Evolutionary conservation across 148 eudicot genomes (phyloP), one percentile per base, ranked within the genome.

Genomic region (Rhododendron mucronatum): DNA sequence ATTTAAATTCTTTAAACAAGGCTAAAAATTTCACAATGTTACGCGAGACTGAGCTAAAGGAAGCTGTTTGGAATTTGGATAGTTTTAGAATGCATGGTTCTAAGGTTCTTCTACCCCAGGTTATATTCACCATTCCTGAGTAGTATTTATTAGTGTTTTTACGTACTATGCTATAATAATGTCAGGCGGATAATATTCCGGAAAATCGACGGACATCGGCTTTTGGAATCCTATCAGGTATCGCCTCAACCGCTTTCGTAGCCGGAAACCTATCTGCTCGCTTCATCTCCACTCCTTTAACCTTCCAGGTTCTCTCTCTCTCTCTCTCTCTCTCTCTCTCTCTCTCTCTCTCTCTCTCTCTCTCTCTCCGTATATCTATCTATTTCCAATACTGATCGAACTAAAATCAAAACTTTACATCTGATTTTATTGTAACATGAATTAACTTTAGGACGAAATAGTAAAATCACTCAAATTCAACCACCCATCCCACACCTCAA

Each of bases 181-280:
- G 48, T 69, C 92, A 92, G 95, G 95, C 95, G 53, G 95, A 93
- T 78, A 87, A 89, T 33, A 87, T 90, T 9, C 82, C 90, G 11
- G 91, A 87, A 86, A 84, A 53, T 15, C 45, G 84, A 80, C 85
- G 95, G 61, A 92, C 91, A 0, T 84, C 91, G 39, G 91, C 89
- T n/a, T 93, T 93, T 11, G 95, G 91, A 44, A 86, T 91, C 37
- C 82, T 93, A 10, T 85, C 95, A 0, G 95, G 95, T 35, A 85
- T 93, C 59, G 41, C 83, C 48, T 91, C 95, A 14, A 90, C 79
- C 83, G 92, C 95, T 10, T 93, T 91, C 63, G 95, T 93, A 75
- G 90, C 90, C 47, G 95, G 93, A 13, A 93, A 89, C 79, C 88
- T 93, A 33, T 87, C 88, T 63, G 87, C 95, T 84, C 92, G 95